Conservation (phyloP, 2,329 filamentous ascomycete genomes). For the Neobulgaria alba region DNA sequence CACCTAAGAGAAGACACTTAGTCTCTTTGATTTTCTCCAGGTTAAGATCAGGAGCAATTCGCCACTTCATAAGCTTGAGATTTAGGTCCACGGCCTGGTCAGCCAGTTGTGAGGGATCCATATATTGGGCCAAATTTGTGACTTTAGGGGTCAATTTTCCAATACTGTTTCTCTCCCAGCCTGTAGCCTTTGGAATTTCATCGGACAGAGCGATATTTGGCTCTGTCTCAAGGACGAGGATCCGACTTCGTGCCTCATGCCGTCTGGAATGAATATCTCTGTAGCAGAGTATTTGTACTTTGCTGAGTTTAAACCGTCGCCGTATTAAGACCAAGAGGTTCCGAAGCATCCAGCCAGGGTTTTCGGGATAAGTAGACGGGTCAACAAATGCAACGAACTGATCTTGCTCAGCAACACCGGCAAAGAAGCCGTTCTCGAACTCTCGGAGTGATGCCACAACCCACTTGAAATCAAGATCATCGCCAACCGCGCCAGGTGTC, state of each 20-base stretch:
- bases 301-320: constrained; percentile 68
- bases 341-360: constrained; percentile 86
- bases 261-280: constrained; percentile 70
- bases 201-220: constrained; percentile 17
- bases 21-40: constrained; percentile 83
- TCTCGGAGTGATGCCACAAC: constrained; percentile 64
- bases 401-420: constrained; percentile 60
- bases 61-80: constrained; percentile 97
- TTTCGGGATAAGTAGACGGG: constrained; percentile 79
- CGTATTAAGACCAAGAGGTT: constrained; percentile 82
- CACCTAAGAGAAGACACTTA: constrained; percentile 82
- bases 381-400: constrained; percentile 83
- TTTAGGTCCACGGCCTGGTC: constrained; percentile 95
- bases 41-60: constrained; percentile 80
- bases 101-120: constrained; percentile 81
- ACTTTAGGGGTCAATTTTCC: constrained; percentile 71
- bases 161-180: constrained; percentile 80
- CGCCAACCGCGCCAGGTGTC: constrained; percentile 42
- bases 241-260: constrained; percentile 73
- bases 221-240: constrained; percentile 44
- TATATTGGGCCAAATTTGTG: constrained; percentile 81
- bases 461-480: constrained; percentile 62
- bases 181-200: constrained; percentile 80
- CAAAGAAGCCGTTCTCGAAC: constrained; percentile 85
- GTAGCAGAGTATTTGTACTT: constrained; percentile 82